A percentile compares a stretch with the other conserved stretches of the same genome.
Conservation (phyloP, 2,329 filamentous ascomycete species). For the Scedosporium minutisporum region DNA sequence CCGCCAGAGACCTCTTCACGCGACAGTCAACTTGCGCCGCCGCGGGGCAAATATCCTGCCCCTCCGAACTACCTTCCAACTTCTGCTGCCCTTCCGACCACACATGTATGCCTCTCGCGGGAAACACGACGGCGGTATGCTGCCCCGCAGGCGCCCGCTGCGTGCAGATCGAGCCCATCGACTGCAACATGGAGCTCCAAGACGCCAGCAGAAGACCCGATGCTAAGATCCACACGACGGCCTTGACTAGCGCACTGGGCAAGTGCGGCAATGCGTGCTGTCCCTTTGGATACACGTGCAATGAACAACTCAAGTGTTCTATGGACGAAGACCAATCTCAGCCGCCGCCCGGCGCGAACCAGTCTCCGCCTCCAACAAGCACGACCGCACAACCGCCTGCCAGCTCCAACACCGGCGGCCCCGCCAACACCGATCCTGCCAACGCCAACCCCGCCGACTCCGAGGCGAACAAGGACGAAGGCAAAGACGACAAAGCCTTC, state of each 20-base stretch:
- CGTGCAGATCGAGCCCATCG: conserved; percentile 50
- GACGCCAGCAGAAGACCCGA: conserved; percentile 46
- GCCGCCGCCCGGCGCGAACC: conserved; percentile 21
- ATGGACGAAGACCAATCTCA: conserved; percentile 40
- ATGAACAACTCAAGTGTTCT: conserved; percentile 33
- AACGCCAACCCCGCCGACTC: neutral
- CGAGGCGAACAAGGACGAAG: neutral
- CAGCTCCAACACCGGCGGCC: neutral
- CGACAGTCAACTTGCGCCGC: conserved; percentile 42
- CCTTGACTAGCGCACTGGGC: conserved; percentile 44
- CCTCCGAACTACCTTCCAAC: conserved; percentile 44
- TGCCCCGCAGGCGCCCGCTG: conserved; percentile 54
- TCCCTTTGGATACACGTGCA: conserved; percentile 62
- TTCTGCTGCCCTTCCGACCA: conserved; percentile 55
- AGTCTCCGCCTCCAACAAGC: conserved; percentile 13
- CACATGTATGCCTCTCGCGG: conserved; percentile 52
- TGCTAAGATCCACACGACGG: conserved; percentile 57
- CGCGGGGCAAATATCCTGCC: conserved; percentile 40
- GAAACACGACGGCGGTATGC: conserved; percentile 59
- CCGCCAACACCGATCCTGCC: neutral
- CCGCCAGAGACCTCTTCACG: conserved; percentile 27
- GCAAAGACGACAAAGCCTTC: neutral
- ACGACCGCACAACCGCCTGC: conserved; percentile 6
- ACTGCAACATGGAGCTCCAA: conserved; percentile 53
- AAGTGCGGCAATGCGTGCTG: conserved; percentile 56